phyloP scores from a whole-genome alignment of 1,139 yeast genomes.

The Taphrina communis region DNA sequence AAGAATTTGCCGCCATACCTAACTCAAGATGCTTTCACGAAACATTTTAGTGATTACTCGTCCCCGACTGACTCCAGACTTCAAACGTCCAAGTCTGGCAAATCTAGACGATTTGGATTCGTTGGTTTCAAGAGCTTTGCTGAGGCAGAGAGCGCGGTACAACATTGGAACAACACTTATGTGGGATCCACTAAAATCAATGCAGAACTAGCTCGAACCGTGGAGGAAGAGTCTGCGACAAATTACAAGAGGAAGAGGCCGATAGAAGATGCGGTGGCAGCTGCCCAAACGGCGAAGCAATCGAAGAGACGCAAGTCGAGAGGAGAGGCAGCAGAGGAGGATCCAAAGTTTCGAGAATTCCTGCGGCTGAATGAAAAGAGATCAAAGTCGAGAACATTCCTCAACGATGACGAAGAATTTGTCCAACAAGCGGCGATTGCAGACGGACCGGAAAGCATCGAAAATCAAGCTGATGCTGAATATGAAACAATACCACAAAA shows the following conservation, averaged over 20 bases:
- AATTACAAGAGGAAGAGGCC: constrained; percentile 42
- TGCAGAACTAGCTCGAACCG: constrained; percentile 75
- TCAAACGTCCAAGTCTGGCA: constrained; percentile 74
- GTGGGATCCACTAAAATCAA: constrained; percentile 81
- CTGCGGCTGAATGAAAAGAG: constrained; percentile 83
- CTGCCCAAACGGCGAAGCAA: constrained; percentile 57
- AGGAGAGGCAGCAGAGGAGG: constrained; percentile 47
- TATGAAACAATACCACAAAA: constrained; percentile 47
- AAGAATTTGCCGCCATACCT: constrained; percentile 85
- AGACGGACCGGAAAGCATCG: constrained; percentile 45
- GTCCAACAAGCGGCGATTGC: constrained; percentile 43
- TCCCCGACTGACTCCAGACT: constrained; percentile 85
- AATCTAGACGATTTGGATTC: constrained; percentile 90
- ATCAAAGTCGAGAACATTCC: constrained; percentile 70
- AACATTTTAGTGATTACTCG: constrained; percentile 67
- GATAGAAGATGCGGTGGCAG: constrained; percentile 74
- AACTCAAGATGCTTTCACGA: constrained; percentile 73
- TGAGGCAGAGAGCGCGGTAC: constrained; percentile 81
- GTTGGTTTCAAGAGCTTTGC: constrained; percentile 74
- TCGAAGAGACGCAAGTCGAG: constrained; percentile 7
- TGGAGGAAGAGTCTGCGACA: constrained; percentile 30
- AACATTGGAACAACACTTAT: constrained; percentile 75
- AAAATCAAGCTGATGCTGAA: constrained; percentile 48
- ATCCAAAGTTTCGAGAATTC: constrained; percentile 77
- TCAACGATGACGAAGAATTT: constrained; percentile 63